phyloP scores from a whole-genome alignment of 2,329 filamentous ascomycete genomes.

The Cladosporium sp. region DNA sequence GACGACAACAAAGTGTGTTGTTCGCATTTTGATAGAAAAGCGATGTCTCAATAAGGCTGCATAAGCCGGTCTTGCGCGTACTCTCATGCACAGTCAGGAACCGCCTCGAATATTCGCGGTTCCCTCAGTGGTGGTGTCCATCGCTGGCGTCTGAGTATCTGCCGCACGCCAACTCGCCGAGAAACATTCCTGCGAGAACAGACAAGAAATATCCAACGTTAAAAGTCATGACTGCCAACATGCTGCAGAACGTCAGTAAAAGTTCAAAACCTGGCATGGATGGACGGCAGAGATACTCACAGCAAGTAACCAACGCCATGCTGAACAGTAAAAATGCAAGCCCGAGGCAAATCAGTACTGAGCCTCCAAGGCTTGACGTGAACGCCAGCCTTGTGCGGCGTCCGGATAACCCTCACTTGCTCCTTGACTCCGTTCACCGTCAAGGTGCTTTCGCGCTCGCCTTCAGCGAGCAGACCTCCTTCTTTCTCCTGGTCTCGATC shows the following conservation, averaged over 20 bases:
- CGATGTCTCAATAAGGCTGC: too few relatives aligned
- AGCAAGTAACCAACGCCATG: constrained; percentile 78
- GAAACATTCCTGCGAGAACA: constrained; percentile 68
- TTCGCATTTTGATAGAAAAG: too few relatives aligned
- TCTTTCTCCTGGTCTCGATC: constrained; percentile 44
- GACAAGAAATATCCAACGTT: constrained; percentile 85
- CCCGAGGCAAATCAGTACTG: constrained; percentile 70
- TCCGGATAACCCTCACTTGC: constrained; percentile 66
- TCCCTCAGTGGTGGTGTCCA: too few relatives aligned
- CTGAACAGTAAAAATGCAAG: constrained; percentile 64
- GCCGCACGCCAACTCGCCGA: constrained; percentile 78
- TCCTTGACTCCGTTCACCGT: constrained; percentile 77
- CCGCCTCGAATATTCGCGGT: too few relatives aligned
- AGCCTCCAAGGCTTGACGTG: constrained; percentile 69
- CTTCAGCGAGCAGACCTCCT: constrained; percentile 15
- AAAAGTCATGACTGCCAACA: constrained; percentile 87
- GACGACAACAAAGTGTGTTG: too few relatives aligned
- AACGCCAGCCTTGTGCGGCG: constrained; percentile 44
- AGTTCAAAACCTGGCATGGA: constrained; percentile 1
- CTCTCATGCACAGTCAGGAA: too few relatives aligned
- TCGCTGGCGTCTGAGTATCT: constrained; percentile 58
- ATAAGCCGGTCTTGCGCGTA: too few relatives aligned
- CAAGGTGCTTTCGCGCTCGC: constrained; percentile 59
- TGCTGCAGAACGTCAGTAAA: constrained; percentile 50
- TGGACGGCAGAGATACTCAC: constrained; percentile 51